Evolutionary conservation across 805 yeast genomes (phyloP).

Genomic region (Wickerhamomyces ciferrii): DNA sequence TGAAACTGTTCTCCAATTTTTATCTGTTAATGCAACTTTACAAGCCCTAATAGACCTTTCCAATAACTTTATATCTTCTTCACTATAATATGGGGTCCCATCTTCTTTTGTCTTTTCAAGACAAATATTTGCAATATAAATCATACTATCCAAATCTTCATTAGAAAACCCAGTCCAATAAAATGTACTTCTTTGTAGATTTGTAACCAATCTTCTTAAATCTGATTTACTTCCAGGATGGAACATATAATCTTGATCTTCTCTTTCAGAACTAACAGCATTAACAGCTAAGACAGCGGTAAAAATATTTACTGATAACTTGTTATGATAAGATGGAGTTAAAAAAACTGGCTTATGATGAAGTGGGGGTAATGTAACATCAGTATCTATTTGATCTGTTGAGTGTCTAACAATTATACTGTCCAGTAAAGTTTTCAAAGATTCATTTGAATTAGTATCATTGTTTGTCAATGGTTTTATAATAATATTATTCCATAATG

Average conservation of each 20-base stretch:
- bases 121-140: slow-evolving; percentile 41
- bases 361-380: slow-evolving; percentile 52
- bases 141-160: slow-evolving; percentile 49
- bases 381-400: slow-evolving; percentile 46
- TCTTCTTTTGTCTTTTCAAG: slow-evolving; percentile 30
- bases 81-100: slow-evolving; percentile 25
- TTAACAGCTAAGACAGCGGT: slow-evolving; percentile 65
- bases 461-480: slow-evolving; percentile 42
- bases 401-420: slow-evolving; percentile 53
- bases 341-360: slow-evolving; percentile 53
- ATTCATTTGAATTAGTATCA: slow-evolving; percentile 34
- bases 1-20: slow-evolving; percentile 53
- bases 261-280: slow-evolving; percentile 68
- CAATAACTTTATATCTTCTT: slow-evolving; percentile 36
- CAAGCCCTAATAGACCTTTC: slow-evolving; percentile 40
- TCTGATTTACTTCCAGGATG: slow-evolving; percentile 52
- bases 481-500: slow-evolving; percentile 41
- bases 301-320: slow-evolving; percentile 55
- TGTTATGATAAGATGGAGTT: slow-evolving; percentile 60
- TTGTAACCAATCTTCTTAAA: slow-evolving; percentile 50
- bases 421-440: slow-evolving; percentile 36
- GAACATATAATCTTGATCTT: slow-evolving; percentile 67
- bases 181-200: slow-evolving; percentile 62
- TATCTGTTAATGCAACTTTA: slow-evolving; percentile 42
- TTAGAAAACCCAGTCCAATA: slow-evolving; percentile 72